Evolutionary conservation across 1,284 basidiomycete genomes (phyloP).

Genomic region (Xanthoconium separans): DNA sequence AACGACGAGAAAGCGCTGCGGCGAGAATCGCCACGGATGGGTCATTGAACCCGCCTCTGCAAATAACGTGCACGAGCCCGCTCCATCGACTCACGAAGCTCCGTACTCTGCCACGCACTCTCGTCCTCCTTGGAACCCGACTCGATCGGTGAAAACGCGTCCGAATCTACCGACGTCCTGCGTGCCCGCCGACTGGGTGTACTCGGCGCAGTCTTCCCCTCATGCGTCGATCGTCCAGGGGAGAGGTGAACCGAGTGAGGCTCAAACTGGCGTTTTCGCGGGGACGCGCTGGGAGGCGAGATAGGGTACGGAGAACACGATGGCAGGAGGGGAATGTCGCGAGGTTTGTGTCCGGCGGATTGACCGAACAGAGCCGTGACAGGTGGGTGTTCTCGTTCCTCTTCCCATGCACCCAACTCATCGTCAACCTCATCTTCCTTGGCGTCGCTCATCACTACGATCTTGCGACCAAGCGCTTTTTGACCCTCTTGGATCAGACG

Average conservation of each 20-base stretch:
- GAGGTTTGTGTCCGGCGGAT: too few relatives aligned
- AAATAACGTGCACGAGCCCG: slow-evolving; percentile 48
- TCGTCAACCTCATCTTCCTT: slow-evolving; percentile 74
- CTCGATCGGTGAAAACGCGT: slow-evolving; percentile 18
- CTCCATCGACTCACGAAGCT: slow-evolving; percentile 64
- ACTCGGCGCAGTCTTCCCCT: slow-evolving; percentile 13
- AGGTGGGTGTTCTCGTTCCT: slow-evolving; percentile 39
- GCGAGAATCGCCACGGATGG: neutral
- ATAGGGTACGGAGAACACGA: too few relatives aligned
- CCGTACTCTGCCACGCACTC: slow-evolving; percentile 52
- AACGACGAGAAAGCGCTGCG: neutral
- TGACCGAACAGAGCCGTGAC: too few relatives aligned
- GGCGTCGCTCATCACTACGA: slow-evolving; percentile 38
- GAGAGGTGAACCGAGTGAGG: slow-evolving; percentile 16
- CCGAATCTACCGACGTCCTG: slow-evolving; percentile 34
- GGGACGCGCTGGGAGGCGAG: too few relatives aligned
- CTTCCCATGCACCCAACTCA: slow-evolving; percentile 67
- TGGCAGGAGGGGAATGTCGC: too few relatives aligned
- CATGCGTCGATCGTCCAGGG: slow-evolving; percentile 16
- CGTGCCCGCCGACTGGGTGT: slow-evolving; percentile 17
- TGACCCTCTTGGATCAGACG: slow-evolving; percentile 71
- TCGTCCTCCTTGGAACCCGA: slow-evolving; percentile 39
- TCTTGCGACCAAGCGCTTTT: slow-evolving; percentile 63
- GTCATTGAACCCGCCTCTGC: slow-evolving; percentile 21
- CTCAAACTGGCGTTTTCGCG: slow-evolving; percentile 25